Conservation (phyloP, 768 basidiomycete species). For the Lactarius evosmus region DNA sequence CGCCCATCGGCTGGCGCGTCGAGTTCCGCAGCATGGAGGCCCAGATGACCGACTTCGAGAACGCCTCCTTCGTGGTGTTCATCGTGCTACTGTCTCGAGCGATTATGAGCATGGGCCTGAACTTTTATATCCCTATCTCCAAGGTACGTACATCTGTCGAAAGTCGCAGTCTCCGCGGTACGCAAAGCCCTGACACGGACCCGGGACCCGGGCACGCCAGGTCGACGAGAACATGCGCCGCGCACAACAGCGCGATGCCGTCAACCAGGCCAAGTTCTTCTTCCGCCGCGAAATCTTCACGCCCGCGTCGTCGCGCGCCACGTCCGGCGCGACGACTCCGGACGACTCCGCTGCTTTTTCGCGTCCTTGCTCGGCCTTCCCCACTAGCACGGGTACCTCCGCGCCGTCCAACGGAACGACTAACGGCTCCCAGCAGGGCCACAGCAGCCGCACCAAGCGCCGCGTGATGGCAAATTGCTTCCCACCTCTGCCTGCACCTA, state of each 20-base stretch:
- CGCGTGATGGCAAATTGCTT: slow-evolving; percentile 73
- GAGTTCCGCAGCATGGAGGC: slow-evolving; percentile 99
- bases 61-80: slow-evolving; percentile 95
- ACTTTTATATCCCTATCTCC: slow-evolving; percentile 96
- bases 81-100: slow-evolving; percentile 92
- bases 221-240: slow-evolving; percentile 96
- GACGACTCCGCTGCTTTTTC: slow-evolving; percentile 31
- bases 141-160: slow-evolving; percentile 52
- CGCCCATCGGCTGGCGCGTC: slow-evolving; percentile 94
- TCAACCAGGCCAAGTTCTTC: slow-evolving; percentile 70
- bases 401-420: slow-evolving; percentile 24
- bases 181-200: background rate
- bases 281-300: slow-evolving; percentile 88
- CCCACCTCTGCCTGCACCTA: slow-evolving; percentile 49
- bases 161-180: background rate
- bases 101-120: slow-evolving; percentile 85
- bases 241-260: slow-evolving; percentile 83
- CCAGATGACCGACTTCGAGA: slow-evolving; percentile 98
- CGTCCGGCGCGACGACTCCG: slow-evolving; percentile 42
- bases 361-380: slow-evolving; percentile 34
- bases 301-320: slow-evolving; percentile 33
- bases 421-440: slow-evolving; percentile 26
- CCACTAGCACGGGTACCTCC: too few relatives aligned
- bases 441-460: slow-evolving; percentile 42
- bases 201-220: slow-evolving; percentile 45